Evolutionary conservation across 352 stramenopile genomes (phyloP).

Genomic region (Globisporangium nagaii): DNA sequence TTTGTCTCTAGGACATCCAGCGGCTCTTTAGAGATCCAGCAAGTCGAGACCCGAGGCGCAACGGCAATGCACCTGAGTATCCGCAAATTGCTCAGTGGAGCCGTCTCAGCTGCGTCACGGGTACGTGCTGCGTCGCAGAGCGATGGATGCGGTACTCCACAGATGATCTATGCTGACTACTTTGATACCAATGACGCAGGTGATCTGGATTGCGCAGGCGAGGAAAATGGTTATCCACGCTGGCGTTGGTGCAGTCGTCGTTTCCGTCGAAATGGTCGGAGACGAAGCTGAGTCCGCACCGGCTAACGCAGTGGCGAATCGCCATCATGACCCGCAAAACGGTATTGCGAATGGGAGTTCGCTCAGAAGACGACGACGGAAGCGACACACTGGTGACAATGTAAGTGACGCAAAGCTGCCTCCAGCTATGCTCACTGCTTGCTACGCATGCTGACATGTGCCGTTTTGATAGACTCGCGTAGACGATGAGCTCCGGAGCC

Average conservation of each 20-base stretch:
- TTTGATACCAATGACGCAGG: too few species aligned
- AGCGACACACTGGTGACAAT: neutral
- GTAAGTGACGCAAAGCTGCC: neutral
- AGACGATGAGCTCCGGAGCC: conserved; percentile 1
- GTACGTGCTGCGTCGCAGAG: conserved; percentile 11
- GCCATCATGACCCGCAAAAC: neutral
- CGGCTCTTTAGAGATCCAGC: conserved; percentile 5
- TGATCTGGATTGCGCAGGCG: conserved; percentile 16
- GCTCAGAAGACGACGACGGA: neutral
- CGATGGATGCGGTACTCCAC: too few species aligned
- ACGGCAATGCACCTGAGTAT: conserved; percentile 17
- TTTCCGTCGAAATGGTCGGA: conserved; percentile 13
- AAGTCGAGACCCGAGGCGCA: conserved; percentile 13
- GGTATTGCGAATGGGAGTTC: too few species aligned
- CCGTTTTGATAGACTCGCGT: neutral
- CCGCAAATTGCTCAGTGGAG: conserved; percentile 15
- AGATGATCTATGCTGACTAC: too few species aligned
- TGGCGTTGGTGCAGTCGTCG: conserved; percentile 4
- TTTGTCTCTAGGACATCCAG: neutral
- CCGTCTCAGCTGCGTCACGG: conserved; percentile 8
- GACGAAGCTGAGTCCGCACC: neutral
- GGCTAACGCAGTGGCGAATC: neutral
- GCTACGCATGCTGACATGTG: neutral
- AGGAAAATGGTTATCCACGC: conserved; percentile 13
- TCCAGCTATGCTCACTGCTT: neutral